These are phyloP conservation scores for Fusarium sp. DNA, from an alignment of 2,329 filamentous ascomycete genomes.

Conservation along the genomic window DNA sequence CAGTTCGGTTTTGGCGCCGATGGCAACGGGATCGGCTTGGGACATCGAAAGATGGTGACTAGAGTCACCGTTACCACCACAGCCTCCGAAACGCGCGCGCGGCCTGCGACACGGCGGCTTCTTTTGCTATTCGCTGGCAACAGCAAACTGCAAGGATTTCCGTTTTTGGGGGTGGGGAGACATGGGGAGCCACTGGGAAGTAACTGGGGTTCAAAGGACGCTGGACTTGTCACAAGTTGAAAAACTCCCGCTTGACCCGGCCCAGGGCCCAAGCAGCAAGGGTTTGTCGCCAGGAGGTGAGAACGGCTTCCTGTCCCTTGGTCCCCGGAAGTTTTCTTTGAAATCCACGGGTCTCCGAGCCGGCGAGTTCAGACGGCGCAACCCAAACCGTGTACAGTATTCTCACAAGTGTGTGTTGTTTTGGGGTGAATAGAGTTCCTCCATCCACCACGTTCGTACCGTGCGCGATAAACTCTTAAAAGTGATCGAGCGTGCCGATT, in stretches of 20 bases:
- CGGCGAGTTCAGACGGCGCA: slow-evolving; percentile 8
- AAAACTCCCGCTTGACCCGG: slow-evolving; percentile 17
- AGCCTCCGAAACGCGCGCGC: slow-evolving; percentile 25
- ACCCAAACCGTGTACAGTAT: neutral
- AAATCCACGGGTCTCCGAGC: slow-evolving; percentile 17
- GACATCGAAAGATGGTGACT: slow-evolving; percentile 31
- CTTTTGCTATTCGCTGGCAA: slow-evolving; percentile 20
- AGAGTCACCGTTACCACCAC: slow-evolving; percentile 36
- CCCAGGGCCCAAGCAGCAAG: slow-evolving; percentile 7
- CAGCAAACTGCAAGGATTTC: slow-evolving; percentile 16
- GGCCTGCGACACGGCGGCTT: slow-evolving; percentile 17
- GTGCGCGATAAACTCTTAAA: slow-evolving; percentile 23
- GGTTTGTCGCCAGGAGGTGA: slow-evolving; percentile 16
- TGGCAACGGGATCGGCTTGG: slow-evolving; percentile 19
- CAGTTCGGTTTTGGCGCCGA: neutral
- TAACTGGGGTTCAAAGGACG: slow-evolving; percentile 19
- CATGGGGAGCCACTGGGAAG: slow-evolving; percentile 19
- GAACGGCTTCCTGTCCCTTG: slow-evolving; percentile 31
- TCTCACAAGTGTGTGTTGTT: slow-evolving; percentile 17
- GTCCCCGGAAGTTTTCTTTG: slow-evolving; percentile 18
- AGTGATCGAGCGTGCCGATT: slow-evolving; percentile 25
- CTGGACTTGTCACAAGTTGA: slow-evolving; percentile 25
- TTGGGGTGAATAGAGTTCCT: slow-evolving; percentile 33
- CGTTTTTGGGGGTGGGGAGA: slow-evolving; percentile 14
- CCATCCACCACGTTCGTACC: slow-evolving; percentile 19